Percentiles rank a stretch among this genome's conserved stretches.
phyloP scores from a whole-genome alignment of 148 eudicot species.

The Rhododendron mucronatum region DNA sequence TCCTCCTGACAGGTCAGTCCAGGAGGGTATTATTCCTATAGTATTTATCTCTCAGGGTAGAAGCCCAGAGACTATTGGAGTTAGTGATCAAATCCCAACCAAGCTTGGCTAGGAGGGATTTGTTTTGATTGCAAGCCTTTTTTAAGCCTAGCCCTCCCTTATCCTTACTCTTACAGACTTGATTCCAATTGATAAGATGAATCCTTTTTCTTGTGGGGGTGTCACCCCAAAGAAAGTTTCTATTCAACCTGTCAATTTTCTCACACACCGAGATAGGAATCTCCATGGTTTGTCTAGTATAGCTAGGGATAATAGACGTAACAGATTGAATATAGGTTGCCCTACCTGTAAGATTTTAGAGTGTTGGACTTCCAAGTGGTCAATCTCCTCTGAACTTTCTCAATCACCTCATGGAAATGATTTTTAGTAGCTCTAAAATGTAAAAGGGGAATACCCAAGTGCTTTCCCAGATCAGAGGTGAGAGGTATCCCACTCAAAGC shows the following conservation, averaged over 20 bases:
- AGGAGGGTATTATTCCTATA: no score
- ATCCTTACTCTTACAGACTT: neutral
- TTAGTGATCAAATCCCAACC: neutral
- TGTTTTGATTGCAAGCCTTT: neutral
- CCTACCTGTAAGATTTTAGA: neutral
- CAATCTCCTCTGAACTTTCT: neutral
- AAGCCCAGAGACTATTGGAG: neutral
- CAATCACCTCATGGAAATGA: neutral
- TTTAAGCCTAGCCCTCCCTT: neutral
- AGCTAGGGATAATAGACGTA: neutral
- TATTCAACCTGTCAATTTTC: neutral
- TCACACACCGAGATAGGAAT: neutral
- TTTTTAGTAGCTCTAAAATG: neutral
- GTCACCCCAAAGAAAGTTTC: neutral
- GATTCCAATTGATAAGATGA: neutral
- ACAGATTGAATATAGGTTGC: neutral
- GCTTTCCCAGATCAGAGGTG: neutral
- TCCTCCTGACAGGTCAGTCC: no score
- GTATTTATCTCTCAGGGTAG: no score
- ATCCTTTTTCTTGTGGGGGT: neutral
- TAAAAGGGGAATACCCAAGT: neutral
- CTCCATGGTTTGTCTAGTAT: neutral
- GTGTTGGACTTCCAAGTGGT: neutral
- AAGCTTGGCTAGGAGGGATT: neutral
- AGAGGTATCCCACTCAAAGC: neutral